Evolutionary conservation across 2,329 filamentous ascomycete genomes (phyloP), one percentile per base, ranked within the genome.

Genomic region (Fusarium transvaalense): DNA sequence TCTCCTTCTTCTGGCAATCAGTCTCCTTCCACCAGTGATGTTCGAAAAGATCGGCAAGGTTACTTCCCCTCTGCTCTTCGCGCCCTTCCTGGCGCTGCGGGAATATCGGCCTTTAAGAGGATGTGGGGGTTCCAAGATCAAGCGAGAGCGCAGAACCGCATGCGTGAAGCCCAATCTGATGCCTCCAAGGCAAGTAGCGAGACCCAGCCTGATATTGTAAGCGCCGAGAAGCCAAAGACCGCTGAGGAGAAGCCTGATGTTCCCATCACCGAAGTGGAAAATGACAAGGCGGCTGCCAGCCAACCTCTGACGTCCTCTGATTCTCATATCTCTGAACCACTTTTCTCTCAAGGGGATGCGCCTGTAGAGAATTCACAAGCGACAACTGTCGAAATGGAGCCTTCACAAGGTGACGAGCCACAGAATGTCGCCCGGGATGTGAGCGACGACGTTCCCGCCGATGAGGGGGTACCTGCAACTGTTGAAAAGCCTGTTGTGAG

Each of bases 341-440:
- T 79, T 12, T 78, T 78, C 42, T 74, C 76, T 7, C 77, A 79
- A 52, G 73, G 63, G n/a, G 73, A 77, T 25, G 47, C 41, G 17
- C 68, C 71, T 17, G 17, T 70, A 21, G 71, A 76, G 23, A 60
- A 70, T 32, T 74, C 74, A 5, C 75, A 78, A 56, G 64, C 64
- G n/a, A 57, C 62, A 7, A 25, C 10, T 10, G 25, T 14, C 21
- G 71, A 62, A 17, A 34, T 61, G 19, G 70, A 74, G 25, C 51
- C 73, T 29, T 72, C 69, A 3, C 76, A 78, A 46, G 27, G 59
- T 23, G 69, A 73, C n/a, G 69, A 72, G 37, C 32, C 56, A 25
- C 19, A 42, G 23, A n/a, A 35, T 12, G 32, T 50, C 21, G 21
- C 53, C 9, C 21, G 64, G 27, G 42, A 56, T 21, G 23, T 41